Evolutionary conservation across 345 rosid species (phyloP).

Genomic region (Linum trigynum): DNA sequence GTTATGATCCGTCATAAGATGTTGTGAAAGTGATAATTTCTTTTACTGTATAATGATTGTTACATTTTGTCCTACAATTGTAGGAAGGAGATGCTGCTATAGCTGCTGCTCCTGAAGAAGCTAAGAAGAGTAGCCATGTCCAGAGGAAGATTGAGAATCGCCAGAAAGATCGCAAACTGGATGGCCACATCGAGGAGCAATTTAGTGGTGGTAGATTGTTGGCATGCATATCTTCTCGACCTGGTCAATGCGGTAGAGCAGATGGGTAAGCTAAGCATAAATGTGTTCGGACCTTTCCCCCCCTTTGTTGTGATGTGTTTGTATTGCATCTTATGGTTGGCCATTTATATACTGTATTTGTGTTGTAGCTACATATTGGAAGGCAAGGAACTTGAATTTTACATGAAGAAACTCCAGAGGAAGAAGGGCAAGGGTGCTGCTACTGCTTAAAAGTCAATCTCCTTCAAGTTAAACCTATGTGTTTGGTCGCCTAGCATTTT

Average conservation of each 20-base stretch:
- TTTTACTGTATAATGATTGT: background rate
- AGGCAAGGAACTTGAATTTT: constrained; percentile 8
- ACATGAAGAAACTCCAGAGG: constrained; percentile 13
- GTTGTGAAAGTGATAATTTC: background rate
- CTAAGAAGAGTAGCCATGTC: constrained; percentile 46
- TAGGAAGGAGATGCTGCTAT: constrained; percentile 8
- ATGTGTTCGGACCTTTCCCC: background rate
- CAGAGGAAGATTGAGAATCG: constrained; percentile 41
- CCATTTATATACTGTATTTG: background rate
- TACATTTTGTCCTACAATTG: background rate
- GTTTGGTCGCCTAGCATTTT: background rate
- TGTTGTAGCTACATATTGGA: constrained; percentile 2
- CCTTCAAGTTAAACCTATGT: background rate
- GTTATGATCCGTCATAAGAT: background rate
- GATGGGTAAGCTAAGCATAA: constrained; percentile 32
- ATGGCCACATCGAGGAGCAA: constrained; percentile 44
- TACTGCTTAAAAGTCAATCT: background rate
- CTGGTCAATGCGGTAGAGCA: constrained; percentile 52
- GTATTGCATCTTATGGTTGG: background rate
- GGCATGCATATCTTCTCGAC: constrained; percentile 19
- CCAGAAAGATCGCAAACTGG: constrained; percentile 36
- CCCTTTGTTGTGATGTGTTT: no score
- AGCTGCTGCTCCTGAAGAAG: constrained; percentile 21
- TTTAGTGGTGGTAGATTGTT: constrained; percentile 41
- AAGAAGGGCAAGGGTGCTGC: constrained; percentile 11